These are phyloP conservation scores for Protomyces lactucae-debilis DNA, from an alignment of 1,139 yeast species.

Conservation along the genomic window DNA sequence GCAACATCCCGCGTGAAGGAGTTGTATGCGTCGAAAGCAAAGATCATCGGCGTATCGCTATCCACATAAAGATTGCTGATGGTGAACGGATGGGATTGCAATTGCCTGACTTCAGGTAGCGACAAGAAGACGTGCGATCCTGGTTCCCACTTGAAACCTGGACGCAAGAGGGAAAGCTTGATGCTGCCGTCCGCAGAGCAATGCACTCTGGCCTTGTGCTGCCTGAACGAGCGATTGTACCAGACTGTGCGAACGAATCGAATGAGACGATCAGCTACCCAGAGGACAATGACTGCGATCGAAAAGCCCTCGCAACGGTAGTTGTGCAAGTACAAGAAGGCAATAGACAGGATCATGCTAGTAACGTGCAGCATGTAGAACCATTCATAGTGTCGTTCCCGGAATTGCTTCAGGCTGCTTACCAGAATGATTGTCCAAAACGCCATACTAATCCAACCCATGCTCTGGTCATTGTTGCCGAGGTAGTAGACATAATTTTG, in stretches of 20 bases:
- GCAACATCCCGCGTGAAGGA: not conserved
- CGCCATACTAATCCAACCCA: slow-evolving; percentile 4
- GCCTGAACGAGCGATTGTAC: not conserved
- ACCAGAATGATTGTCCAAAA: slow-evolving; percentile 1
- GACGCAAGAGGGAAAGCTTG: slow-evolving; percentile 1
- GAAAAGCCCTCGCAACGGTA: not conserved
- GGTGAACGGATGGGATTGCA: slow-evolving; percentile 8
- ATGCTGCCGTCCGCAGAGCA: slow-evolving; percentile 40
- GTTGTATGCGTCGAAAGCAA: not conserved
- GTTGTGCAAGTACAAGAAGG: slow-evolving; percentile 4
- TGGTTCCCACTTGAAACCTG: slow-evolving; percentile 1
- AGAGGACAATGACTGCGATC: slow-evolving; percentile 1
- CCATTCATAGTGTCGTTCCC: slow-evolving; percentile 1
- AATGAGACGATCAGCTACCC: slow-evolving; percentile 2
- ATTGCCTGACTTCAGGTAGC: slow-evolving; percentile 1
- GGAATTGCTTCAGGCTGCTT: not conserved
- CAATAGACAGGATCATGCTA: not conserved
- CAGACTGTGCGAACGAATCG: not conserved
- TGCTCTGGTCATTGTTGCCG: slow-evolving; percentile 6
- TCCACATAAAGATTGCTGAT: not conserved
- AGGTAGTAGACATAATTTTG: slow-evolving; percentile 4
- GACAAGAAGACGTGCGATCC: slow-evolving; percentile 5
- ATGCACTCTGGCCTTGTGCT: not conserved
- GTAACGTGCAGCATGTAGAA: slow-evolving; percentile 1
- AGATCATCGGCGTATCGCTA: not conserved